Conservation (phyloP, 805 yeast species). For the Candida stauntonica region DNA sequence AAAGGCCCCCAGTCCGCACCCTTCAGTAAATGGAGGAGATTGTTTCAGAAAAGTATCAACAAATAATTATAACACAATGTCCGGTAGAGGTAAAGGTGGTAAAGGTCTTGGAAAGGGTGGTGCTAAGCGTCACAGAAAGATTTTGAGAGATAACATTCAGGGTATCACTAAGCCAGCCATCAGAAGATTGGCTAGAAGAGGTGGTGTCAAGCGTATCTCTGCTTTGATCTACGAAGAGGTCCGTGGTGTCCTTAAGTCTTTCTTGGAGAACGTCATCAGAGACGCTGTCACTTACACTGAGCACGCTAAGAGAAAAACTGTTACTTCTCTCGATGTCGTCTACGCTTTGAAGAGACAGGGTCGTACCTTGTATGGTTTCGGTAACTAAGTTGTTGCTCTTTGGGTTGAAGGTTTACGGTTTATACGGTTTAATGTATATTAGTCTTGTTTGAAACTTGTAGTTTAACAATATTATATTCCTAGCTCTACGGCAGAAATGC, state of each 20-base stretch:
- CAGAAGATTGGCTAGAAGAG: slow-evolving; percentile 99
- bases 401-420: slow-evolving; percentile 9
- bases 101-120: slow-evolving; percentile 99
- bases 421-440: slow-evolving; percentile 12
- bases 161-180: slow-evolving; percentile 99
- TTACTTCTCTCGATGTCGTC: slow-evolving; percentile 96
- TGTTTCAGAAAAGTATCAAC: slow-evolving; percentile 4
- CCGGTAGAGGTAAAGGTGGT: slow-evolving; percentile 99
- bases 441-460: slow-evolving; percentile 2
- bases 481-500: too few relatives aligned
- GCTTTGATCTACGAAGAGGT: slow-evolving; percentile 98
- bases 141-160: slow-evolving; percentile 98
- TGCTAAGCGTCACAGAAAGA: slow-evolving; percentile 99
- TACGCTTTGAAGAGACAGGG: slow-evolving; percentile 99
- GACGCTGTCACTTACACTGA: slow-evolving; percentile 99
- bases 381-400: slow-evolving; percentile 63
- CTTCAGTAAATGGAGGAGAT: neutral
- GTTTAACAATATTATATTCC: too few relatives aligned
- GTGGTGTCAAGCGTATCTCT: slow-evolving; percentile 99
- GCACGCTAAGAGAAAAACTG: slow-evolving; percentile 99
- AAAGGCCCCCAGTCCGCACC: neutral
- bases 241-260: slow-evolving; percentile 92
- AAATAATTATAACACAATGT: slow-evolving; percentile 51
- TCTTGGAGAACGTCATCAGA: slow-evolving; percentile 96
- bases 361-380: slow-evolving; percentile 99